Evolutionary conservation across 805 yeast genomes (phyloP).

Genomic region (Jamesozyma hellenica): DNA sequence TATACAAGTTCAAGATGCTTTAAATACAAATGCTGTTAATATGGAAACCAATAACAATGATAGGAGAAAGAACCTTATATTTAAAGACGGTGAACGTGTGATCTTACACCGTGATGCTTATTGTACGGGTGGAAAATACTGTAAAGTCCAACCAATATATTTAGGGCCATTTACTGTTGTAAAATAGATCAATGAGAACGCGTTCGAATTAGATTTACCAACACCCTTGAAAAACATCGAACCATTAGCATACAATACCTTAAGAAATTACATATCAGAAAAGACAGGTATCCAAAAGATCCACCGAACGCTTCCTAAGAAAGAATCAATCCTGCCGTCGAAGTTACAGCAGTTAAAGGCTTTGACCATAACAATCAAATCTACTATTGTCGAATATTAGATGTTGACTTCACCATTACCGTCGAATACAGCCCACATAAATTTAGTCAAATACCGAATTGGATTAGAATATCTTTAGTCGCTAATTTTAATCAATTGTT

Average conservation of each 20-base stretch:
- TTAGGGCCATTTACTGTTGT: conserved; percentile 6
- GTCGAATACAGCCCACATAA: background rate
- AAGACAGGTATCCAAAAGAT: background rate
- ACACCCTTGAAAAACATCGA: conserved; percentile 1
- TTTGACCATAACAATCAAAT: background rate
- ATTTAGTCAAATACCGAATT: conserved; percentile 1
- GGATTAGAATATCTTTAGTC: background rate
- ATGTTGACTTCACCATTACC: conserved; percentile 2
- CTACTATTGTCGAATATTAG: conserved; percentile 3
- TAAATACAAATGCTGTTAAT: background rate
- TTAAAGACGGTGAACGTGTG: conserved; percentile 2
- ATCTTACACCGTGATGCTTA: conserved; percentile 5
- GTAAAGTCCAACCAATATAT: background rate
- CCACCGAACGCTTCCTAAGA: background rate
- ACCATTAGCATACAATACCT: conserved; percentile 2
- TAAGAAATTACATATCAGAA: background rate
- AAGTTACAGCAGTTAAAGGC: conserved; percentile 4
- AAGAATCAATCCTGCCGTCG: background rate
- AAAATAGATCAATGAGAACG: conserved; percentile 1
- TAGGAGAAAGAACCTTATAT: background rate
- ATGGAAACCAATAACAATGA: conserved; percentile 2
- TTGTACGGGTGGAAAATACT: conserved; percentile 3
- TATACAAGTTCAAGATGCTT: background rate
- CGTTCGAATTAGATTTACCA: conserved; percentile 7
- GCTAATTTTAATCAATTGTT: background rate